phyloP scores from a whole-genome alignment of 331 rosid genomes.

The Spiraea crenata region DNA sequence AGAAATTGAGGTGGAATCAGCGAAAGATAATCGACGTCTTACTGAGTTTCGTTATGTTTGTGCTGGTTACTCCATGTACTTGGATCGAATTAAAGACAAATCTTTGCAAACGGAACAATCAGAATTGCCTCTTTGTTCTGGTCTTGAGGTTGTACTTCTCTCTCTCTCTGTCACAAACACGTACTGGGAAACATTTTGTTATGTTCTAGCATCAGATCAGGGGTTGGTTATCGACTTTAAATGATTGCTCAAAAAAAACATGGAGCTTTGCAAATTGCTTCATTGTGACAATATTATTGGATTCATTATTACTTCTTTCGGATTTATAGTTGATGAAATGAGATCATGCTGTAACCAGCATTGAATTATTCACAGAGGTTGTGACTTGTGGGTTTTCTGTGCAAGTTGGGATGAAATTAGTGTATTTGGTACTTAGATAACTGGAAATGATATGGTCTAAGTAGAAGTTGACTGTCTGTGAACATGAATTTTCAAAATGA shows the following conservation, averaged over 20 bases:
- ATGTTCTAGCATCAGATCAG: neutral
- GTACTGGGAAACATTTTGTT: neutral
- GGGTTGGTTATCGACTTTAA: neutral
- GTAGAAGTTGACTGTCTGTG: neutral
- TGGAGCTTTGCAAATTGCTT: neutral
- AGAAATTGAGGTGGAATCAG: neutral
- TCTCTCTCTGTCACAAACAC: neutral
- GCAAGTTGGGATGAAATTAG: neutral
- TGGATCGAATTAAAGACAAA: neutral
- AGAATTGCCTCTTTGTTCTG: conserved; percentile 17
- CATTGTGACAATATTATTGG: neutral
- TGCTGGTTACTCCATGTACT: conserved; percentile 15
- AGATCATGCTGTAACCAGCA: neutral
- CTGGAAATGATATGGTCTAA: neutral
- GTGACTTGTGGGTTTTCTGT: neutral
- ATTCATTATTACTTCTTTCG: neutral
- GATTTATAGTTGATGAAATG: neutral
- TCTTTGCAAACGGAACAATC: neutral
- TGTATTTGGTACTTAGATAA: neutral
- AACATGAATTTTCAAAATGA: neutral
- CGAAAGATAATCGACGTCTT: conserved; percentile 13
- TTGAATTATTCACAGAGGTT: neutral
- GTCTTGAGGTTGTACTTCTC: conserved; percentile 1
- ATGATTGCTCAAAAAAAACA: neutral
- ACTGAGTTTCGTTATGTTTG: conserved; percentile 9